Conservation (phyloP, 495 filamentous ascomycete genomes). For the Penicillium soppii region DNA sequence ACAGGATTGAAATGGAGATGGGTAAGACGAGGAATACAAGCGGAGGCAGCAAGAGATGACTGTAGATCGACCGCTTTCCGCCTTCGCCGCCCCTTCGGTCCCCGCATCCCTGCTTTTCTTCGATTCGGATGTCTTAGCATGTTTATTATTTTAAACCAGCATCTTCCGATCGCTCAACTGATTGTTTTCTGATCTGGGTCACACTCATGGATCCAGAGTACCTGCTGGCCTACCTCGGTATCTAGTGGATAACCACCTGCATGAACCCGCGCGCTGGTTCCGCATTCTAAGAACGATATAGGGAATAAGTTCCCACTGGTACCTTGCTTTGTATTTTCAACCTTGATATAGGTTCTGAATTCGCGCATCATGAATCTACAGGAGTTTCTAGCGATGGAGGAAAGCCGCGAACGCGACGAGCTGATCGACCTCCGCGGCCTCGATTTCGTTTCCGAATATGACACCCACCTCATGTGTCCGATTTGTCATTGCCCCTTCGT, state of each 20-base stretch:
- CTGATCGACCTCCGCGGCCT: constrained; percentile 65
- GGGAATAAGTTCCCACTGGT: neutral
- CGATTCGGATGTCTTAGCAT: neutral
- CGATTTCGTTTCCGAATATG: constrained; percentile 66
- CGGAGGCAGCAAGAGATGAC: constrained; percentile 17
- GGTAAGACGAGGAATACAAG: constrained; percentile 7
- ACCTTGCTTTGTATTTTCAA: neutral
- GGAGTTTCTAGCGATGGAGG: constrained; percentile 36
- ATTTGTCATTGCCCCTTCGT: constrained; percentile 79
- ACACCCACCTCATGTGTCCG: constrained; percentile 78
- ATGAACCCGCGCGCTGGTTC: constrained; percentile 14
- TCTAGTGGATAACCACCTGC: constrained; percentile 15
- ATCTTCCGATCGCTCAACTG: neutral
- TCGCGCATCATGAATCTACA: constrained; percentile 30
- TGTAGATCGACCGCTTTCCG: constrained; percentile 26
- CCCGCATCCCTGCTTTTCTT: constrained; percentile 12
- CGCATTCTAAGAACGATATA: constrained; percentile 6
- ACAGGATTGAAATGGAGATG: constrained; percentile 5
- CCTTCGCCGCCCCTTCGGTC: constrained; percentile 8
- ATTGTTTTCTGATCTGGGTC: constrained; percentile 1
- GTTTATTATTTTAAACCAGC: neutral
- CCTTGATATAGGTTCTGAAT: neutral
- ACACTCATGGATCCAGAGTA: constrained; percentile 21
- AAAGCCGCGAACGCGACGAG: constrained; percentile 27
- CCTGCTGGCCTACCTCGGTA: constrained; percentile 22